A percentile compares a stretch with the other conserved stretches of the same genome.
Evolutionary conservation across 2,329 filamentous ascomycete species (phyloP).

Genomic region (Exophiala sideris): DNA sequence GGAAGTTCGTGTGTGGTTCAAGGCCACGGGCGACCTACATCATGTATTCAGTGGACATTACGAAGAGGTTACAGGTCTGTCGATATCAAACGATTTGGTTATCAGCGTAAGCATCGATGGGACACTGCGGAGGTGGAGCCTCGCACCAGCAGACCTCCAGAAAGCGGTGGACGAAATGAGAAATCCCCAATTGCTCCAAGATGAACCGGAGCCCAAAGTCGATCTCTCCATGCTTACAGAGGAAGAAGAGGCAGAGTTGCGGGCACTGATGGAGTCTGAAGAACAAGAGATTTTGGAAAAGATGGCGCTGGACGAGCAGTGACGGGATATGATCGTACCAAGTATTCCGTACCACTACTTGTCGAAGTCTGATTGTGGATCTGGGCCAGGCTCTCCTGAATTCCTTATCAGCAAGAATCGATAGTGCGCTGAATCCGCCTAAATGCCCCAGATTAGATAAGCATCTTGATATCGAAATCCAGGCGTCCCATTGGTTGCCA

Average conservation of each 20-base stretch:
- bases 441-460: conserved; percentile 19
- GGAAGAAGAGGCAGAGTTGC: conserved; percentile 90
- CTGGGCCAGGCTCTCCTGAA: background rate
- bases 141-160: conserved; percentile 61
- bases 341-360: background rate
- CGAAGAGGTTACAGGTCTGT: conserved; percentile 83
- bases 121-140: conserved; percentile 79
- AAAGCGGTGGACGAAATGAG: conserved; percentile 51
- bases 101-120: conserved; percentile 87
- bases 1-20: conserved; percentile 86
- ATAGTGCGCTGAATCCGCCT: background rate
- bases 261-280: conserved; percentile 79
- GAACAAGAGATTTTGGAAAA: conserved; percentile 40
- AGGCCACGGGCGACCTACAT: conserved; percentile 65
- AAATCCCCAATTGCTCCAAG: conserved; percentile 43
- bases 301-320: conserved; percentile 27
- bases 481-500: conserved; percentile 16
- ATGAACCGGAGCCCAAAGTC: conserved; percentile 45
- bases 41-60: conserved; percentile 79
- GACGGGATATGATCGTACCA: background rate
- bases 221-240: conserved; percentile 62
- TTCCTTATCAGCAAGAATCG: background rate
- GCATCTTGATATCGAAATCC: conserved; percentile 8
- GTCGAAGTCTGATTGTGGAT: too few relatives aligned
- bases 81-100: conserved; percentile 55